Evolutionary conservation across 2,329 filamentous ascomycete genomes (phyloP).

Genomic region (Monosporascus cannonballus): DNA sequence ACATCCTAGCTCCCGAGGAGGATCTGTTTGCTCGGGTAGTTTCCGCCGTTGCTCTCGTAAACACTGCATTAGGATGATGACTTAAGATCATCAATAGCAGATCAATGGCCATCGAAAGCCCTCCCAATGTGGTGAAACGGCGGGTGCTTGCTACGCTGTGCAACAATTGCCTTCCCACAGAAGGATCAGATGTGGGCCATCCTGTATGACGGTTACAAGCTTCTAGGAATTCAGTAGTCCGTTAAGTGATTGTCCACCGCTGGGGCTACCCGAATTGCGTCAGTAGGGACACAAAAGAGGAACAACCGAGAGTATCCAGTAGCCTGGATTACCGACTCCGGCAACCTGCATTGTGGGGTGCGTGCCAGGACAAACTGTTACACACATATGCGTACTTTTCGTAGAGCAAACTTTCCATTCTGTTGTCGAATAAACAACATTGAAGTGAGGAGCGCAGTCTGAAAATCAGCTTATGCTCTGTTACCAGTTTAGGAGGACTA

Average conservation of each 20-base stretch:
- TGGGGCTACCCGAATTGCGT: conserved; percentile 9
- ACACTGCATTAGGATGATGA: not conserved
- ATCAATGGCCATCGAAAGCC: not conserved
- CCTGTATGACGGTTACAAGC: not conserved
- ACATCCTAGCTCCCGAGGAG: not conserved
- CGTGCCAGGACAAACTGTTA: conserved; percentile 13
- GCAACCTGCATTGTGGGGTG: conserved; percentile 20
- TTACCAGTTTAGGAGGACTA: not conserved
- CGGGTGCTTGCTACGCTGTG: not conserved
- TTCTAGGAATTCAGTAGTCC: not conserved
- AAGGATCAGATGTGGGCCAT: not conserved
- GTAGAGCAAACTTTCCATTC: conserved; percentile 7
- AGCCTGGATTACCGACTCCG: conserved; percentile 17
- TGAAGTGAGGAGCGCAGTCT: conserved; percentile 1
- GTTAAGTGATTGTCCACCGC: not conserved
- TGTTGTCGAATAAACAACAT: conserved; percentile 9
- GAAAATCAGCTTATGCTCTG: not conserved
- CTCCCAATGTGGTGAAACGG: not conserved
- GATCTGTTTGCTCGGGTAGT: not conserved
- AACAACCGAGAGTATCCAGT: conserved; percentile 11
- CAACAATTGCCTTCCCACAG: not conserved
- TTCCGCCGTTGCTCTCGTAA: not conserved
- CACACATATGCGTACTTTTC: conserved; percentile 4
- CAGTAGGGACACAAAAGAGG: conserved; percentile 13
- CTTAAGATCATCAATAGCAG: not conserved